These are phyloP conservation scores for Talaromyces wortmannii DNA, from an alignment of 495 filamentous ascomycete species.

Conservation along the genomic window DNA sequence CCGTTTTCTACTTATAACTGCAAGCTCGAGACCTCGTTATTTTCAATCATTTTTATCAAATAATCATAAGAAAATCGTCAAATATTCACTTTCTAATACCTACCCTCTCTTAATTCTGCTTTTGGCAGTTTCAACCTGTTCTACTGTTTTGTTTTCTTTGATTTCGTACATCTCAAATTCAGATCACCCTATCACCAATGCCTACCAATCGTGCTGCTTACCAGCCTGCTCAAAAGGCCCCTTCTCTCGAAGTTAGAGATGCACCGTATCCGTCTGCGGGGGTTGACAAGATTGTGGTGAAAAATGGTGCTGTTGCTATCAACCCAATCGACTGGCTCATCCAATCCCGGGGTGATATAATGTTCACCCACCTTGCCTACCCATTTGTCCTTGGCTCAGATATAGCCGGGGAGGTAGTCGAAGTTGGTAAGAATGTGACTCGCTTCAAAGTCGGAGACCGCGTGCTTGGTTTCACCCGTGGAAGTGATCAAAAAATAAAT, in stretches of 20 bases:
- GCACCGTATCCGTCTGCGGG: constrained; percentile 25
- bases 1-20: too few relatives aligned
- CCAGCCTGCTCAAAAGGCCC: constrained; percentile 15
- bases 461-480: constrained; percentile 24
- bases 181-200: not conserved
- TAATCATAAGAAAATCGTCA: too few relatives aligned
- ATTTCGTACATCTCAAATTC: not conserved
- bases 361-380: constrained; percentile 20
- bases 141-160: too few relatives aligned
- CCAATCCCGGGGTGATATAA: constrained; percentile 13
- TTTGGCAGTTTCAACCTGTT: too few relatives aligned
- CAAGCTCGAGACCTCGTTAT: too few relatives aligned
- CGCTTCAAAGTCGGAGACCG: constrained; percentile 34
- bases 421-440: constrained; percentile 23
- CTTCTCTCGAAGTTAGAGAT: constrained; percentile 26
- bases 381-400: constrained; percentile 36
- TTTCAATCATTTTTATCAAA: too few relatives aligned
- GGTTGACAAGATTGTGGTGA: constrained; percentile 26
- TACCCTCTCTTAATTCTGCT: too few relatives aligned
- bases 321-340: constrained; percentile 33
- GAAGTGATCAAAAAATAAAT: not conserved
- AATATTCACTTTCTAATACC: too few relatives aligned
- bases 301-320: constrained; percentile 32
- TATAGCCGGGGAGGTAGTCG: constrained; percentile 30
- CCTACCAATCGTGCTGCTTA: constrained; percentile 34